A percentile compares a stretch with the other conserved stretches of the same genome.
These are phyloP conservation scores for Pseudopyricularia cyperi DNA, from an alignment of 2,329 filamentous ascomycete species.

Conservation along the genomic window DNA sequence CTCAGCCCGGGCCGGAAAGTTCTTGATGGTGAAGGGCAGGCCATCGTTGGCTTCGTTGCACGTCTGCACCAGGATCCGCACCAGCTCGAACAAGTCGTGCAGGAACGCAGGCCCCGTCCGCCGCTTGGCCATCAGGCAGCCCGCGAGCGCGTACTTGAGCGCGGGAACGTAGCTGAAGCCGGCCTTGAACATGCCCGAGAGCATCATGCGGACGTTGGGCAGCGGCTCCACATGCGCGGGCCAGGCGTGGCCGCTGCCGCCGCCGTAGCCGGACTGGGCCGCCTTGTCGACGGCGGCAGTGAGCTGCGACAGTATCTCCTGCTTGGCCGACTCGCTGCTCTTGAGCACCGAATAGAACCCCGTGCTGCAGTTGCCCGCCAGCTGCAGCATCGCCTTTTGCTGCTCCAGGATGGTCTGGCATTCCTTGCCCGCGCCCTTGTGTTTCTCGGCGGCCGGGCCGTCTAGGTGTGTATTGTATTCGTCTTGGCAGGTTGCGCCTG, in stretches of 20 bases:
- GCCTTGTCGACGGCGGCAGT: background rate
- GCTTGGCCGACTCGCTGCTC: background rate
- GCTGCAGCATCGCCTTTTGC: slow-evolving; percentile 1
- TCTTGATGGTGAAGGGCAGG: slow-evolving; percentile 2
- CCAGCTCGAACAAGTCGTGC: slow-evolving; percentile 12
- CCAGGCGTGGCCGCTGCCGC: slow-evolving; percentile 9
- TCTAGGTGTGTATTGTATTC: slow-evolving; percentile 5
- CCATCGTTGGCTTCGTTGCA: slow-evolving; percentile 6
- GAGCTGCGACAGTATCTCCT: background rate
- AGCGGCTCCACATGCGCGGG: slow-evolving; percentile 15
- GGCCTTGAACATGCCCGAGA: slow-evolving; percentile 11
- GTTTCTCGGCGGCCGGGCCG: slow-evolving; percentile 3
- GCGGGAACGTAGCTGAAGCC: slow-evolving; percentile 9
- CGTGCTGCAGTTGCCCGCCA: background rate
- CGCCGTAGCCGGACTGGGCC: background rate
- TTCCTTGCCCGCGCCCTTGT: background rate
- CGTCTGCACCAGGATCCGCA: slow-evolving; percentile 9
- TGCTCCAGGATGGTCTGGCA: slow-evolving; percentile 6
- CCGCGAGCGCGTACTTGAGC: slow-evolving; percentile 13
- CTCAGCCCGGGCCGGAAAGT: slow-evolving; percentile 7
- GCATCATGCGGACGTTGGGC: slow-evolving; percentile 10
- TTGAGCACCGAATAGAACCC: background rate
- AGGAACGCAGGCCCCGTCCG: slow-evolving; percentile 12
- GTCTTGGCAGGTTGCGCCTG: slow-evolving; percentile 14
- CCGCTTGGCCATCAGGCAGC: slow-evolving; percentile 10